Conservation (phyloP, 1,284 basidiomycete species). For the Sporisorium reilianum region DNA sequence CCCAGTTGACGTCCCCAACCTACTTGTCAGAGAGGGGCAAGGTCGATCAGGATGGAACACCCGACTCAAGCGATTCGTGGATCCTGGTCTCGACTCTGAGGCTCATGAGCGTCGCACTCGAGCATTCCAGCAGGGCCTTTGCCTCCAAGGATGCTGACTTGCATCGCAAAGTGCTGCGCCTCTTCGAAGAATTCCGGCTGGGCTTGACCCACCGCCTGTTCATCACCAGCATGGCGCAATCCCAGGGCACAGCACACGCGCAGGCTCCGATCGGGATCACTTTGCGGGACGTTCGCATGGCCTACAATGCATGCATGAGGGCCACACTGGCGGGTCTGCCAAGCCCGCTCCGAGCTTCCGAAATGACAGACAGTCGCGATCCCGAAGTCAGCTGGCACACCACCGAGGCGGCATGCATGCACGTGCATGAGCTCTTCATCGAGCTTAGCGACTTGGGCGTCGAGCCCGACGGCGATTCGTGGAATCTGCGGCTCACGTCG, state of each 20-base stretch:
- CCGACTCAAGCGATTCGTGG: constrained; percentile 3
- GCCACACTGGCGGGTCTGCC: background rate
- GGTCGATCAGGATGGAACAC: background rate
- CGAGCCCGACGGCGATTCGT: constrained; percentile 34
- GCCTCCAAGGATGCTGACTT: constrained; percentile 2
- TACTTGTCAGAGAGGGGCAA: background rate
- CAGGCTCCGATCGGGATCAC: background rate
- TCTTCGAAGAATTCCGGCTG: constrained; percentile 47
- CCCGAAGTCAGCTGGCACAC: background rate
- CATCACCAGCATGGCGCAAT: background rate
- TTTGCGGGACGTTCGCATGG: constrained; percentile 19
- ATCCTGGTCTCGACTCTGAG: constrained; percentile 22
- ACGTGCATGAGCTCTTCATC: constrained; percentile 26
- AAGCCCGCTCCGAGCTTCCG: background rate
- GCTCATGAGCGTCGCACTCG: constrained; percentile 44
- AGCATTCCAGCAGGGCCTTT: constrained; percentile 24
- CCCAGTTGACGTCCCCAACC: constrained; percentile 9
- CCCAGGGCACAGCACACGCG: background rate
- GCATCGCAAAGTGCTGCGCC: constrained; percentile 20
- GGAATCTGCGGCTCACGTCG: constrained; percentile 26
- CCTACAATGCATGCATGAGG: constrained; percentile 47
- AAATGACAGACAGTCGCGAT: background rate
- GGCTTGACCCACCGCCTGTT: constrained; percentile 38
- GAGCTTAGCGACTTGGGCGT: constrained; percentile 30
- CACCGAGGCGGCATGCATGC: constrained; percentile 3